phyloP scores from a whole-genome alignment of 176 grass and related monocot species.

The Musa acuminata region DNA sequence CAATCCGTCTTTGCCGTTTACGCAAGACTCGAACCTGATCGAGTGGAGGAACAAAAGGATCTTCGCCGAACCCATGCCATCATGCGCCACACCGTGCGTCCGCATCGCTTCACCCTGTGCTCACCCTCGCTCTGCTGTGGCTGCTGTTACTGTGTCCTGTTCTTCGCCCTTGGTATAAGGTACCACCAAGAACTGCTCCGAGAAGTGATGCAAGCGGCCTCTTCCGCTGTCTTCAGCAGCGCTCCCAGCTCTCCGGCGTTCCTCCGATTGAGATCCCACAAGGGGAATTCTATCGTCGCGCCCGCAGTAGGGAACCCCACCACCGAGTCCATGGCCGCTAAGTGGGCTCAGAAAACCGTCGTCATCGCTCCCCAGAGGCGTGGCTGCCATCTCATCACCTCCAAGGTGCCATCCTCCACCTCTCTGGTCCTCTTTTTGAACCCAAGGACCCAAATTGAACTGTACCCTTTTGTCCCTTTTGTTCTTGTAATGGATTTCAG shows the following conservation, averaged over 20 bases:
- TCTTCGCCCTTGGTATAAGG: no score
- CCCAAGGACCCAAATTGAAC: no score
- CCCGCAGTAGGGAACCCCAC: constrained; percentile 17
- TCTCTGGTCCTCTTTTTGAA: no score
- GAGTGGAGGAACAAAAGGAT: no score
- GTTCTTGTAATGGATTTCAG: background rate
- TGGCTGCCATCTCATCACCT: constrained; percentile 89
- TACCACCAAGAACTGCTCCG: background rate
- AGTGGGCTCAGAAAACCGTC: constrained; percentile 84
- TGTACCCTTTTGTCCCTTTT: background rate
- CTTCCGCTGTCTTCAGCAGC: background rate
- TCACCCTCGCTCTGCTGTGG: no score
- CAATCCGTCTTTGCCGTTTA: no score
- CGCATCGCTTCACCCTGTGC: no score
- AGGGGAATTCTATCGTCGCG: constrained; percentile 1
- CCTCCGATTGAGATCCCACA: background rate
- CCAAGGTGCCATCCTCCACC: constrained; percentile 23
- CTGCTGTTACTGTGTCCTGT: no score
- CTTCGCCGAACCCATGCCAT: no score
- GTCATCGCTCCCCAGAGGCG: constrained; percentile 76
- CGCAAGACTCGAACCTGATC: no score
- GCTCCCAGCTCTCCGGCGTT: background rate
- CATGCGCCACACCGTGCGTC: no score
- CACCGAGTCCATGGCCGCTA: constrained; percentile 36
- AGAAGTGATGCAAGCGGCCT: constrained; percentile 1